phyloP scores from a whole-genome alignment of 495 filamentous ascomycete genomes.

The Aspergillus bridgeri region DNA sequence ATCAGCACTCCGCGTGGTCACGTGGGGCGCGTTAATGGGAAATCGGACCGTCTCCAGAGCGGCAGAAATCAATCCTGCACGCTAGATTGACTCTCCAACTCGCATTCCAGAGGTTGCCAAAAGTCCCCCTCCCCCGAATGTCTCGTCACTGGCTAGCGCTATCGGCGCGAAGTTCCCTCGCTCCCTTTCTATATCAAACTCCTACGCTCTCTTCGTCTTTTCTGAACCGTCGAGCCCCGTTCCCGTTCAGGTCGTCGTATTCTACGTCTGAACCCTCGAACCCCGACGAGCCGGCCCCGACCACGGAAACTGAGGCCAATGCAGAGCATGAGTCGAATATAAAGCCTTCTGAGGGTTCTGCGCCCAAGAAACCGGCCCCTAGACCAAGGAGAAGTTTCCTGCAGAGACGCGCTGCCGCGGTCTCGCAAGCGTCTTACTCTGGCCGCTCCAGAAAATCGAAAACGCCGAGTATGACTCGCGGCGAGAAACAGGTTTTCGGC shows the following conservation, averaged over 20 bases:
- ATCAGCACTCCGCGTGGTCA: not conserved
- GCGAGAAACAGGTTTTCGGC: slow-evolving; percentile 28
- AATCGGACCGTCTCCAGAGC: not conserved
- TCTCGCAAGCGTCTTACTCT: not conserved
- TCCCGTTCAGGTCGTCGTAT: not conserved
- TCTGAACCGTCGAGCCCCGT: not conserved
- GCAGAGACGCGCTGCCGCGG: slow-evolving; percentile 21
- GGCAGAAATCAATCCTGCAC: not conserved
- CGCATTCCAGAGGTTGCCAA: not conserved
- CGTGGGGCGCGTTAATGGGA: not conserved
- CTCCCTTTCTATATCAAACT: not conserved
- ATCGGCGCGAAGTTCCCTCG: not conserved
- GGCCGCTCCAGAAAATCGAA: not conserved
- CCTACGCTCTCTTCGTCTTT: not conserved
- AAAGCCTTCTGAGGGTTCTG: not conserved
- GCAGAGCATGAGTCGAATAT: not conserved
- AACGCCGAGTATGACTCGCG: slow-evolving; percentile 19
- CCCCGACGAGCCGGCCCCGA: too few species aligned
- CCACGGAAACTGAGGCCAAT: not conserved
- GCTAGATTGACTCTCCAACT: not conserved
- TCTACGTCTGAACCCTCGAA: not conserved
- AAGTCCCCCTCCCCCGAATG: not conserved
- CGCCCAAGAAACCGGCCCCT: not conserved
- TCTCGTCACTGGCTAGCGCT: not conserved
- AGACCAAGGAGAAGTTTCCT: slow-evolving; percentile 26